These are phyloP conservation scores for Penicillium verrucosum DNA, from an alignment of 2,329 filamentous ascomycete genomes.

Conservation along the genomic window DNA sequence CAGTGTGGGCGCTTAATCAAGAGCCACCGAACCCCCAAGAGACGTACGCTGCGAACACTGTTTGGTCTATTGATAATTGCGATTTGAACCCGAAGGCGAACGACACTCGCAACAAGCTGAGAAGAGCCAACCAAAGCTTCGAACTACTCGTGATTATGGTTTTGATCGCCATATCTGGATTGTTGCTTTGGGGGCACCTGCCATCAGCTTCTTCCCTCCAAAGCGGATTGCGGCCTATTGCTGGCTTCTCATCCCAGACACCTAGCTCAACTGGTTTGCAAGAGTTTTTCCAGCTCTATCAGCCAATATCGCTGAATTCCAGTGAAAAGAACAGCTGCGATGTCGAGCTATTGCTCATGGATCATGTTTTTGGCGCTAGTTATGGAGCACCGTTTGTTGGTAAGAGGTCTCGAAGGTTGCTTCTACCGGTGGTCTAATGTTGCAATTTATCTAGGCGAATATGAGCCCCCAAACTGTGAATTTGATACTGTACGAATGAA, in stretches of 20 bases:
- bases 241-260: neutral
- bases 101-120: neutral
- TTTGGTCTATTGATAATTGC: neutral
- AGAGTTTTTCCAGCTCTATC: conserved; percentile 67
- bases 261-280: conserved; percentile 35
- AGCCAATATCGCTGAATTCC: conserved; percentile 57
- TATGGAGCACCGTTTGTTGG: conserved; percentile 73
- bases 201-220: neutral
- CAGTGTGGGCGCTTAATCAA: neutral
- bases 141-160: neutral
- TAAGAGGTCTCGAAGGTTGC: conserved; percentile 34
- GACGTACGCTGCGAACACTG: neutral
- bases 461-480: conserved; percentile 63
- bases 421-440: neutral
- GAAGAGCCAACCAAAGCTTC: neutral
- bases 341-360: conserved; percentile 58
- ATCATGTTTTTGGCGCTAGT: conserved; percentile 67
- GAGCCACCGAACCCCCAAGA: neutral
- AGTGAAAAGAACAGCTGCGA: conserved; percentile 21
- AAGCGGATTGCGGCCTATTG: neutral
- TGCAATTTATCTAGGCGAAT: conserved; percentile 49
- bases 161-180: neutral
- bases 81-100: too few relatives aligned
- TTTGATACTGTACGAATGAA: conserved; percentile 76
- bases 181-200: neutral